Evolutionary conservation across 2,329 filamentous ascomycete species (phyloP).

Genomic region (Penicillium sp.): DNA sequence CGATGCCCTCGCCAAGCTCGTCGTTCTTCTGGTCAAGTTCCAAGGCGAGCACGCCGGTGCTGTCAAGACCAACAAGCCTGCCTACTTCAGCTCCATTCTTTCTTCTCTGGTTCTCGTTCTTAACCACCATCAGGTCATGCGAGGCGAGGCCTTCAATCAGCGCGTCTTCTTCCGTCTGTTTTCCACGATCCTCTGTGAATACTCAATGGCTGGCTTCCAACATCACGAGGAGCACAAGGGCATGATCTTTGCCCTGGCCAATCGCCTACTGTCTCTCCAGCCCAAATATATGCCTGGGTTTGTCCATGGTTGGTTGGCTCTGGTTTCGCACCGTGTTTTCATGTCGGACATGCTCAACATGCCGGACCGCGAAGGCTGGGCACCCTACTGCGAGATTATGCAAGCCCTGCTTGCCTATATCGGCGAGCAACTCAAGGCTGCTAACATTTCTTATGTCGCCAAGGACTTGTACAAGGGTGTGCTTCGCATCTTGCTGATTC

Average conservation of each 20-base stretch:
- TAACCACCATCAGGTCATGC: constrained; percentile 80
- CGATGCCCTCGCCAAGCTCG: constrained; percentile 80
- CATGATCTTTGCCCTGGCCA: constrained; percentile 71
- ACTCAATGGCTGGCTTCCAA: constrained; percentile 61
- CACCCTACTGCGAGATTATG: constrained; percentile 70
- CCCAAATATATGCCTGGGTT: constrained; percentile 80
- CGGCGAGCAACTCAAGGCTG: constrained; percentile 74
- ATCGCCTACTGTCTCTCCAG: constrained; percentile 70
- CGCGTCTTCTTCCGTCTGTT: constrained; percentile 90
- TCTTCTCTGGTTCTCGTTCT: constrained; percentile 77
- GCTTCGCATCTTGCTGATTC: constrained; percentile 76
- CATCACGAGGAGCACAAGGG: constrained; percentile 64
- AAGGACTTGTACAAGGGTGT: constrained; percentile 85
- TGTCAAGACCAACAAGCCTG: constrained; percentile 63
- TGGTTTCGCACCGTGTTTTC: constrained; percentile 83
- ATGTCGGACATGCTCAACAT: constrained; percentile 74
- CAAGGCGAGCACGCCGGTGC: constrained; percentile 63
- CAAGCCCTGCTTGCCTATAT: constrained; percentile 72
- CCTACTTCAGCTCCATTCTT: constrained; percentile 75
- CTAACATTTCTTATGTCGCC: constrained; percentile 66
- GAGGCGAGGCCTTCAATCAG: constrained; percentile 79
- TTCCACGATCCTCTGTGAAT: constrained; percentile 77
- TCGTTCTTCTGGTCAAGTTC: constrained; percentile 73
- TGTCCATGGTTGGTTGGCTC: constrained; percentile 77
- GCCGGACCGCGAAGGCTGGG: constrained; percentile 72